A percentile compares a stretch with the other conserved stretches of the same genome.
These are phyloP conservation scores for Daedaleopsis sinensis DNA, from an alignment of 768 basidiomycete genomes.

Conservation along the genomic window DNA sequence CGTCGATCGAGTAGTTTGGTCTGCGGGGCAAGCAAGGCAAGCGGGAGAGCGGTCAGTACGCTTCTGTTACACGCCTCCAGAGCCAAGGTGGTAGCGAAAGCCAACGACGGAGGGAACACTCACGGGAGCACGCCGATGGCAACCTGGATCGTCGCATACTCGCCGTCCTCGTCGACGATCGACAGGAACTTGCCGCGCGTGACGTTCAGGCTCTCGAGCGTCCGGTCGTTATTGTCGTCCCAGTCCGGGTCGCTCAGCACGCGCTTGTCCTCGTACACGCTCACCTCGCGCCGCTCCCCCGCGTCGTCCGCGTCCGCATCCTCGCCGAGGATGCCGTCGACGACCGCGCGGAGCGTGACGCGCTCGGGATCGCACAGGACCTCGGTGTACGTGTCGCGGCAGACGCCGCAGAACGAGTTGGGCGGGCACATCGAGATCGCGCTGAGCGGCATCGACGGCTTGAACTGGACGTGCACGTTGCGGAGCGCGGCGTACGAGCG, in stretches of 20 bases:
- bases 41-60: not conserved
- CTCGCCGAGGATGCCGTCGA: slow-evolving; percentile 64
- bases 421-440: slow-evolving; percentile 67
- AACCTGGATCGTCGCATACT: slow-evolving; percentile 70
- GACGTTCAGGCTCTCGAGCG: slow-evolving; percentile 80
- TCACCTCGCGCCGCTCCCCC: slow-evolving; percentile 56
- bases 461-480: slow-evolving; percentile 80
- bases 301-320: slow-evolving; percentile 46
- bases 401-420: slow-evolving; percentile 81
- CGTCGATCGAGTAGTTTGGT: slow-evolving; percentile 56
- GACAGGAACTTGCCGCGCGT: slow-evolving; percentile 85
- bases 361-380: slow-evolving; percentile 74
- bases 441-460: slow-evolving; percentile 77
- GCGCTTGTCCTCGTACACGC: slow-evolving; percentile 85
- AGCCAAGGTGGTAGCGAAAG: not conserved
- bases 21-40: slow-evolving; percentile 36
- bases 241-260: slow-evolving; percentile 92
- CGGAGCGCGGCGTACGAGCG: slow-evolving; percentile 62
- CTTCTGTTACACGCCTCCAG: not conserved
- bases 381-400: slow-evolving; percentile 80
- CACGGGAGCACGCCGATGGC: slow-evolving; percentile 73
- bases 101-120: slow-evolving; percentile 34
- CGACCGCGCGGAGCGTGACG: slow-evolving; percentile 71
- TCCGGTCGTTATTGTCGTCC: slow-evolving; percentile 84
- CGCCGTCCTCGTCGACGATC: slow-evolving; percentile 87